A percentile compares a stretch with the other conserved stretches of the same genome.
These are phyloP conservation scores for Pilobolus umbonatus DNA, from an alignment of 192 early-diverging fungal species.

Conservation along the genomic window DNA sequence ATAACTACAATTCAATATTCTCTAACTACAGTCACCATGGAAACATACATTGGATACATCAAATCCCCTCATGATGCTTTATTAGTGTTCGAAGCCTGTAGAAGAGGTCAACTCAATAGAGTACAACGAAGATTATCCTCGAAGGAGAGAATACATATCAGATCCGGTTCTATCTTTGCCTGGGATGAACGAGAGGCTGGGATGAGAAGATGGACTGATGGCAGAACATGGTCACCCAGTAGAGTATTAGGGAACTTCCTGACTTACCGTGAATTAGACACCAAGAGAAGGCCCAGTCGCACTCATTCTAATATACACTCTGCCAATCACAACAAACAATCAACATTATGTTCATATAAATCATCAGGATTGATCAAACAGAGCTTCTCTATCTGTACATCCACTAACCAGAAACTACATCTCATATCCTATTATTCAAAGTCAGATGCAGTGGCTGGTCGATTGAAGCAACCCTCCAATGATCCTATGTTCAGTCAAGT, in stretches of 20 bases:
- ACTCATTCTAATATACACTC: slow-evolving; percentile 23
- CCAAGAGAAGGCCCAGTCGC: slow-evolving; percentile 50
- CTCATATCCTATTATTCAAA: slow-evolving; percentile 89
- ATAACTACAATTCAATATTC: background rate
- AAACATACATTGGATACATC: slow-evolving; percentile 80
- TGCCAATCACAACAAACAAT: slow-evolving; percentile 6
- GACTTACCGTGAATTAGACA: slow-evolving; percentile 83
- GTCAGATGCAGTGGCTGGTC: slow-evolving; percentile 63
- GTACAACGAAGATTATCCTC: slow-evolving; percentile 81
- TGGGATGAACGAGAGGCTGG: slow-evolving; percentile 91
- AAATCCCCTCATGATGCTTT: slow-evolving; percentile 85
- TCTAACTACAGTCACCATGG: too few species aligned
- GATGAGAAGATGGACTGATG: slow-evolving; percentile 93
- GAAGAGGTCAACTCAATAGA: slow-evolving; percentile 63
- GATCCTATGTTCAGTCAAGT: slow-evolving; percentile 64
- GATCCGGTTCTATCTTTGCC: slow-evolving; percentile 83
- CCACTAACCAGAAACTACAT: slow-evolving; percentile 75
- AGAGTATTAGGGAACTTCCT: slow-evolving; percentile 85
- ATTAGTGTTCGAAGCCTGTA: slow-evolving; percentile 86
- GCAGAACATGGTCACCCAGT: slow-evolving; percentile 83
- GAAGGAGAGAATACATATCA: slow-evolving; percentile 73
- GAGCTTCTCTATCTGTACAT: slow-evolving; percentile 80
- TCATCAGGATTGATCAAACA: slow-evolving; percentile 85
- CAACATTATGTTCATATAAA: slow-evolving; percentile 52
- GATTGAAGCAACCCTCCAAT: slow-evolving; percentile 61